These are phyloP conservation scores for Fomitopsis betulina DNA, from an alignment of 1,284 basidiomycete genomes.

Conservation along the genomic window DNA sequence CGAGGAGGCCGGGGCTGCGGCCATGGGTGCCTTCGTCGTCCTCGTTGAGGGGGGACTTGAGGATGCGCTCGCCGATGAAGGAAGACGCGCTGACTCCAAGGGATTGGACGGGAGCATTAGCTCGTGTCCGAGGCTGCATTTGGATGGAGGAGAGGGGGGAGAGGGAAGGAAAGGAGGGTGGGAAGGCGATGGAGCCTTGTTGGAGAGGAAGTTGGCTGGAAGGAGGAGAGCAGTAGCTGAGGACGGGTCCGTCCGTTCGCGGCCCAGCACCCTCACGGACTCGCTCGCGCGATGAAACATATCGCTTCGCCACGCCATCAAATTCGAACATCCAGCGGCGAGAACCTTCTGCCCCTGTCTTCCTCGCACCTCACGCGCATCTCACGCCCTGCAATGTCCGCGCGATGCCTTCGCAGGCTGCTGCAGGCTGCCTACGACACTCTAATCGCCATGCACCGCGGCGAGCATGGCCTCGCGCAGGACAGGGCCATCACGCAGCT, in stretches of 20 bases:
- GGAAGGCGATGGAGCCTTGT: conserved; percentile 15
- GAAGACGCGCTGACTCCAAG: conserved; percentile 28
- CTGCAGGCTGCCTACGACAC: background rate
- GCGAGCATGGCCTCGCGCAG: background rate
- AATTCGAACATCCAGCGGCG: conserved; percentile 12
- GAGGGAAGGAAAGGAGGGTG: conserved; percentile 16
- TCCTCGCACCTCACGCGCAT: background rate
- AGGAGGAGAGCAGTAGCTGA: conserved; percentile 3
- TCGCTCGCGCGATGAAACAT: background rate
- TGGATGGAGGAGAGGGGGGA: background rate
- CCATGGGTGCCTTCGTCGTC: conserved; percentile 17
- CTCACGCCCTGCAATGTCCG: background rate
- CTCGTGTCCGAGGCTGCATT: conserved; percentile 18
- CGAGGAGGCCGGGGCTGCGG: conserved; percentile 10
- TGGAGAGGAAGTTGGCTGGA: conserved; percentile 1
- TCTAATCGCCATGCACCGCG: background rate
- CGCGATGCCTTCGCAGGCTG: conserved; percentile 5
- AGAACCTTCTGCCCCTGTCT: conserved; percentile 15
- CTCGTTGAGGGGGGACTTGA: conserved; percentile 19
- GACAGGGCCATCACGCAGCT: background rate
- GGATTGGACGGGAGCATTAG: conserved; percentile 22
- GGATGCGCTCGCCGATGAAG: conserved; percentile 20
- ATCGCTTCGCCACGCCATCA: background rate
- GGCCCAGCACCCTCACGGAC: background rate
- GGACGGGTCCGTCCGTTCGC: conserved; percentile 1